These are phyloP conservation scores for Xylariales sp. DNA, from an alignment of 2,329 filamentous ascomycete species.

Conservation along the genomic window DNA sequence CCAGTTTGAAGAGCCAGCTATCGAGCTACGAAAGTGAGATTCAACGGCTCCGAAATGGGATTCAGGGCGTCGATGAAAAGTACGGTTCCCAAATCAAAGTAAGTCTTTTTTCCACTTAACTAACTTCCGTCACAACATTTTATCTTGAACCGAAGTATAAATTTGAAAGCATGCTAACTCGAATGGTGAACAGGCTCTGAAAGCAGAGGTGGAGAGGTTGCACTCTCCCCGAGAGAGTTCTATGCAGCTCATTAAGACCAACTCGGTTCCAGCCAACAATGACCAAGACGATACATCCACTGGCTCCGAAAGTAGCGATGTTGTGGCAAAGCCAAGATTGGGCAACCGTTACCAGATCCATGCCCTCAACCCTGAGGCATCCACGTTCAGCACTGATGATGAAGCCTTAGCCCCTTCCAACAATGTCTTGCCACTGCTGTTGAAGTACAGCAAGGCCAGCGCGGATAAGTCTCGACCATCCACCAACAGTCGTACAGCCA, in stretches of 20 bases:
- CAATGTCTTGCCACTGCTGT: slow-evolving; percentile 4
- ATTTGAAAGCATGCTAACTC: too few relatives aligned
- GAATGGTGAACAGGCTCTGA: slow-evolving; percentile 10
- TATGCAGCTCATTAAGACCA: slow-evolving; percentile 10
- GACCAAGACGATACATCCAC: neutral
- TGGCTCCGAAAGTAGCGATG: neutral
- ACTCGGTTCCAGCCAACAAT: neutral
- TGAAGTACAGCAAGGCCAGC: too few relatives aligned
- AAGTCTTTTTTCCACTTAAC: slow-evolving; percentile 4
- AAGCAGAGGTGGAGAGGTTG: slow-evolving; percentile 14
- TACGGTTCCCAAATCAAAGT: slow-evolving; percentile 17
- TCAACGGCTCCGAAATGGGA: slow-evolving; percentile 12
- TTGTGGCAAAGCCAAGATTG: too few relatives aligned
- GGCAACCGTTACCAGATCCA: too few relatives aligned
- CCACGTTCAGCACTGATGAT: neutral
- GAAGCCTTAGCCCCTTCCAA: too few relatives aligned
- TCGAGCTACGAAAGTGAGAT: slow-evolving; percentile 8
- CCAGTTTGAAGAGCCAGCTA: slow-evolving; percentile 9
- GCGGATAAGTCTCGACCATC: too few relatives aligned
- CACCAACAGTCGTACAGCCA: too few relatives aligned
- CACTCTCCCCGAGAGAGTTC: slow-evolving; percentile 7
- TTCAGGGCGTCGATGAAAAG: slow-evolving; percentile 16
- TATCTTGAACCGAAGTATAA: too few relatives aligned
- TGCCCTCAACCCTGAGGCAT: neutral
- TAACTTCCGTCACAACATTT: neutral